These are phyloP conservation scores for Leishmania tropica DNA, from an alignment of 208 protist genomes.

Conservation along the genomic window DNA sequence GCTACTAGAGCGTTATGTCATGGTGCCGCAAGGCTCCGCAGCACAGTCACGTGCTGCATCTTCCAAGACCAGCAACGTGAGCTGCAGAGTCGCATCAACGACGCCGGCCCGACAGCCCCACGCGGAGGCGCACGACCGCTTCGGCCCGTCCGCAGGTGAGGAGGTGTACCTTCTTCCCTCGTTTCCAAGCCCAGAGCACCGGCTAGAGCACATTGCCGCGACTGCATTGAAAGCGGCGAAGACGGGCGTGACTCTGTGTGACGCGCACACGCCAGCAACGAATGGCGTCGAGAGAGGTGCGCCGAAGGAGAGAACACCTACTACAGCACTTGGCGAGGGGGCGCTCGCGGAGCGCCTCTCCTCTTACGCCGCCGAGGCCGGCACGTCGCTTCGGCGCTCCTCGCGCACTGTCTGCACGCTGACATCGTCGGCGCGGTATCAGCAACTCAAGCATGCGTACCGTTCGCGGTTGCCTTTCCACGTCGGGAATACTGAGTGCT, in stretches of 20 bases:
- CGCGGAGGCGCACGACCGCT: neutral
- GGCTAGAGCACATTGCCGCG: neutral
- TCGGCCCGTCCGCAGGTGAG: neutral
- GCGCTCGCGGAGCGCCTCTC: neutral
- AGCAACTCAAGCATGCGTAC: conserved; percentile 19
- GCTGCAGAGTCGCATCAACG: neutral
- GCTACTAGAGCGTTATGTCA: conserved; percentile 4
- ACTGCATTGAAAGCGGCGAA: neutral
- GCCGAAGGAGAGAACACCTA: neutral
- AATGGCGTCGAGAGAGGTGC: neutral
- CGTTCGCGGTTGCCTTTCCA: neutral
- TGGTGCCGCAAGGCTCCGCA: neutral
- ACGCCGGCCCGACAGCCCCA: neutral
- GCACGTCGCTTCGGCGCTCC: neutral
- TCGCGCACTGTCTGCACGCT: neutral
- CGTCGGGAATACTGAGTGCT: neutral
- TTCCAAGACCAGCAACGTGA: neutral
- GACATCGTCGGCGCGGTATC: conserved; percentile 16
- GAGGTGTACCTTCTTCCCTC: neutral
- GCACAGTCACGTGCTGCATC: neutral
- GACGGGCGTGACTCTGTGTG: neutral
- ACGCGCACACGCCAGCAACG: neutral
- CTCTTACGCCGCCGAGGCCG: neutral
- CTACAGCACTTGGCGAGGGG: neutral
- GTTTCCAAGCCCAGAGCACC: neutral